A percentile compares a stretch with the other conserved stretches of the same genome.
Conservation (phyloP, 192 early-diverging fungal genomes). For the Obelidium mucronatum region DNA sequence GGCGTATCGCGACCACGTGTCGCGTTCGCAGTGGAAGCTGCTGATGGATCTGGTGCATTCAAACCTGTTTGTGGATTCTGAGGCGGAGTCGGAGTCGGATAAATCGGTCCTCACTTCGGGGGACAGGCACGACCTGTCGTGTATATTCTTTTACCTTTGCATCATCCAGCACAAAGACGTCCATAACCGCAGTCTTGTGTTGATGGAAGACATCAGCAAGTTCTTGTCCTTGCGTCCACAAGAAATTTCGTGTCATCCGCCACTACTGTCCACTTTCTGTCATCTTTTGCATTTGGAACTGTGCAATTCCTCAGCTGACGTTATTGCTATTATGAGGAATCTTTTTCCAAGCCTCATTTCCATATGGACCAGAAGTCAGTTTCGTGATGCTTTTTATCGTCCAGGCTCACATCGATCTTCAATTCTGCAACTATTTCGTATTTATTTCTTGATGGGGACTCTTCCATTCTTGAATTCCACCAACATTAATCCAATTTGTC, state of each 20-base stretch:
- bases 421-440: slow-evolving; percentile 1
- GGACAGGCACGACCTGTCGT: slow-evolving; percentile 9
- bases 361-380: slow-evolving; percentile 7
- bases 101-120: neutral
- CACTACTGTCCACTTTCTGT: neutral
- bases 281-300: too few species aligned
- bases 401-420: slow-evolving; percentile 7
- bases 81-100: neutral
- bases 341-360: neutral
- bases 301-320: too few species aligned
- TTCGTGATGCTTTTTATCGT: slow-evolving; percentile 21
- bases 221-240: neutral
- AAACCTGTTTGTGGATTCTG: slow-evolving; percentile 1
- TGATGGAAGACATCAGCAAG: neutral
- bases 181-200: neutral
- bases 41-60: neutral
- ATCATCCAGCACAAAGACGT: slow-evolving; percentile 2
- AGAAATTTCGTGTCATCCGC: slow-evolving; percentile 17
- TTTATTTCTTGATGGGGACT: slow-evolving; percentile 5
- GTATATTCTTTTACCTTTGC: slow-evolving; percentile 11
- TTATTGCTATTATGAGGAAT: neutral
- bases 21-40: slow-evolving; percentile 16
- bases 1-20: slow-evolving; percentile 8
- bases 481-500: neutral
- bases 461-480: too few species aligned